Conservation (phyloP, 805 yeast genomes). For the Kregervanrija fluxuum region DNA sequence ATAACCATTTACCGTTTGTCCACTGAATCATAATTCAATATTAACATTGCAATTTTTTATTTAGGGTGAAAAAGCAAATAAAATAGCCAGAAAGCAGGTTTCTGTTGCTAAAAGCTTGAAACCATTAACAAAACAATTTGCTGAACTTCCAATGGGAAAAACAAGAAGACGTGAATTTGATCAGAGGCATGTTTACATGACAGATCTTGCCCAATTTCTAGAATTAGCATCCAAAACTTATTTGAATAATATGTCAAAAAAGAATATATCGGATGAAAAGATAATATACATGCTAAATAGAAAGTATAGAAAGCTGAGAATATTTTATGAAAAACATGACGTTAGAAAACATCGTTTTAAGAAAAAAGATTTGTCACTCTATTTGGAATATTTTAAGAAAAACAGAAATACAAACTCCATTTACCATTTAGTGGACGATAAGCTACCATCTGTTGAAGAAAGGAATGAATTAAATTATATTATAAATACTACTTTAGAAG, state of each 20-base stretch:
- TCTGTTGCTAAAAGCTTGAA: slow-evolving; percentile 10
- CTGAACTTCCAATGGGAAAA: slow-evolving; percentile 8
- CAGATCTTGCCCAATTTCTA: slow-evolving; percentile 27
- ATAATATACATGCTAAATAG: slow-evolving; percentile 24
- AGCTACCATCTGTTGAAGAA: slow-evolving; percentile 2
- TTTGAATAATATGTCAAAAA: slow-evolving; percentile 17
- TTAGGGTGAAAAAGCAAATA: too few species aligned
- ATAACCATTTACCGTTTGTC: too few species aligned
- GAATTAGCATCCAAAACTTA: slow-evolving; percentile 19
- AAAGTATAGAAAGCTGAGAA: slow-evolving; percentile 21
- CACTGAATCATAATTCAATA: too few species aligned
- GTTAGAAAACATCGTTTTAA: slow-evolving; percentile 24
- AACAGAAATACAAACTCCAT: too few species aligned
- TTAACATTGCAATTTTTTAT: too few species aligned
- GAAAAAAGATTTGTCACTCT: slow-evolving; percentile 21
- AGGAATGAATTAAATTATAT: slow-evolving; percentile 9
- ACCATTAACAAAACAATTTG: slow-evolving; percentile 15
- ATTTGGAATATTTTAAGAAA: slow-evolving; percentile 23
- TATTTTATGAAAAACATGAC: slow-evolving; percentile 20
- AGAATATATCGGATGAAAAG: slow-evolving; percentile 15
- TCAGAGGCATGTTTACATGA: slow-evolving; percentile 29
- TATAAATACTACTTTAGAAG: slow-evolving; percentile 11
- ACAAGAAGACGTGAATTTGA: slow-evolving; percentile 21
- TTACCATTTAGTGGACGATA: too few species aligned
- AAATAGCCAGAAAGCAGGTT: slow-evolving; percentile 6